phyloP scores from a whole-genome alignment of 768 basidiomycete species.

The Trametes coccinea region DNA sequence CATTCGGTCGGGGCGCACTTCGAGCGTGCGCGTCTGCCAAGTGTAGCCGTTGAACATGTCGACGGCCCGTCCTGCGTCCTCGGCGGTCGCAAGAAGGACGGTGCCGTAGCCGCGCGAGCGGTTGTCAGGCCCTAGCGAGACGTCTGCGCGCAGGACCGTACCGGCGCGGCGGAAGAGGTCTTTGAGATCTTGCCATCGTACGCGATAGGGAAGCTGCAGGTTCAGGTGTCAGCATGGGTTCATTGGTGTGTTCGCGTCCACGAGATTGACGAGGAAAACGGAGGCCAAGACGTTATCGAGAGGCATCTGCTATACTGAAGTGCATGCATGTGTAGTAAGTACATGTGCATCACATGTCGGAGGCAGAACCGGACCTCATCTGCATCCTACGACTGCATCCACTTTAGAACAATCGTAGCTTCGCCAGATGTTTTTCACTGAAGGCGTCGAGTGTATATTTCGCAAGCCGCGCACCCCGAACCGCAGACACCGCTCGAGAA shows the following conservation, averaged over 20 bases:
- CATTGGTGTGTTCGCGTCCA: not conserved
- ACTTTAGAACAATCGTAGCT: no score
- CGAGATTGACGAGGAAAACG: not conserved
- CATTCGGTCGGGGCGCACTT: conserved; percentile 88
- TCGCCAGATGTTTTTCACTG: no score
- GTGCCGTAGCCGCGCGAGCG: conserved; percentile 93
- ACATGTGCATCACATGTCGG: not conserved
- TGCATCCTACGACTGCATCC: no score
- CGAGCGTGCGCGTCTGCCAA: conserved; percentile 93
- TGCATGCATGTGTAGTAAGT: not conserved
- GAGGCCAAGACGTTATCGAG: not conserved
- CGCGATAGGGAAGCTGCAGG: conserved; percentile 86
- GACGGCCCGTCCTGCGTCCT: conserved; percentile 92
- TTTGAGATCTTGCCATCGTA: conserved; percentile 99
- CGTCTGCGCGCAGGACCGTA: conserved; percentile 55
- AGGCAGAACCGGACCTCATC: no score
- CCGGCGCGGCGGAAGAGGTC: conserved; percentile 96
- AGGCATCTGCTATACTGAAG: no score
- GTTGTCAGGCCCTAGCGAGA: conserved; percentile 74
- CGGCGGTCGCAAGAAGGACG: conserved; percentile 90
- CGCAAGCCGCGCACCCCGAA: no score
- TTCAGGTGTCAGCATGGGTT: not conserved
- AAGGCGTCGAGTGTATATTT: no score
- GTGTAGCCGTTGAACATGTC: conserved; percentile 93
- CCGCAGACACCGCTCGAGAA: no score